Evolutionary conservation across 2,329 filamentous ascomycete genomes (phyloP), one percentile per base, ranked within the genome.

Genomic region (Diaporthe sp.): DNA sequence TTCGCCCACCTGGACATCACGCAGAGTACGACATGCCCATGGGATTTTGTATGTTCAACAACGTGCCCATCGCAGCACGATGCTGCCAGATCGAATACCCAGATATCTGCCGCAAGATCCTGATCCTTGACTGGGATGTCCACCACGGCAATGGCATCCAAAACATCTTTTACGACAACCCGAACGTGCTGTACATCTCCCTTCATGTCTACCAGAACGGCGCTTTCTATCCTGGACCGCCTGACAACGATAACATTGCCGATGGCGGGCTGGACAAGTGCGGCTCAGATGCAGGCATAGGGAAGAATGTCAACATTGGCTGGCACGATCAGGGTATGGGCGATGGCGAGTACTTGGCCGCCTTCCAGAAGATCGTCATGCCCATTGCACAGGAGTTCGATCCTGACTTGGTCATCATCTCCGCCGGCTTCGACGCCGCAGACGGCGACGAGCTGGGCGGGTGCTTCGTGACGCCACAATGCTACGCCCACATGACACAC

Each of bases 11-110:
- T 0, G 97, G 97, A 0, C 97, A 99, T 80, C 97, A 99, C 82
- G 97, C 97, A 1, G 97, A 99, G 81, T 92, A 91, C 73, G 90
- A 97, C 79, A 88, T 92, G 47, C 91, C 96, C 0, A 97, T 98
- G 89, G 97, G 97, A 0, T 99, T 99, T 81, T 99, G 97, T 82
- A 90, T 98, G 74, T 98, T 98, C 86, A 98, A 99, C 85, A 99
- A 99, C 80, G 97, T 98, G 4, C 95, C 94, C 27, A 94, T 99
- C 74, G 96, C 96, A 1, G 93, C 95, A n/a, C 93, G 91, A 75
- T 94, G 96, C 17, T 98, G 96, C 81, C 95, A 98, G 81, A 86
- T 89, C 70, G 92, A 95, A 75, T 97, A 94, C 78, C 94, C 94
- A 1, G 91, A 96, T 4, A 85, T 86, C 12, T 98, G 96, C 80